A percentile compares a stretch with the other conserved stretches of the same genome.
phyloP scores from a whole-genome alignment of 176 grass and related monocot species.

The Luzula sylvatica region DNA sequence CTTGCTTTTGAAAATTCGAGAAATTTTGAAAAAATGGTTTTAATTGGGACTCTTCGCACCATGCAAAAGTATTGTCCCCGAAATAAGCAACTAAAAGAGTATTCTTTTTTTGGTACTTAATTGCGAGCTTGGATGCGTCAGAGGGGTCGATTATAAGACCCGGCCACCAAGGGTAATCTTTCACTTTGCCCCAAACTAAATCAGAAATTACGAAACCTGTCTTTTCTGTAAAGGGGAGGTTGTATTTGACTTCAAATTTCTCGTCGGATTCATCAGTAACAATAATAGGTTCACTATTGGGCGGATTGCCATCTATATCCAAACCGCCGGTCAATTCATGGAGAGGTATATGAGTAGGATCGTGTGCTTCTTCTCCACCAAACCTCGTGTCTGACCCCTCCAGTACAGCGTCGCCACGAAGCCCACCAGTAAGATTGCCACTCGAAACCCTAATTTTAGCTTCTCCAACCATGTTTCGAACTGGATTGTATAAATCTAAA shows the following conservation, averaged over 20 bases:
- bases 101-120: slow-evolving; percentile 62
- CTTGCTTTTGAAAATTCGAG: slow-evolving; percentile 81
- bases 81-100: slow-evolving; percentile 77
- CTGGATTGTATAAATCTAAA: too few species aligned
- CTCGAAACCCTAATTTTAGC: too few species aligned
- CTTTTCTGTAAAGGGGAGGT: slow-evolving; percentile 39
- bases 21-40: slow-evolving; percentile 73
- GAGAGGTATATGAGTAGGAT: slow-evolving; percentile 14
- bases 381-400: not conserved
- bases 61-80: slow-evolving; percentile 92
- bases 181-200: slow-evolving; percentile 97
- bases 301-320: slow-evolving; percentile 16
- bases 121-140: slow-evolving; percentile 72
- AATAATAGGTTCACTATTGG: too few species aligned
- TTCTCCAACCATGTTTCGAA: too few species aligned
- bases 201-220: slow-evolving; percentile 48
- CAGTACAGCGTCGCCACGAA: not conserved
- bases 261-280: too few species aligned
- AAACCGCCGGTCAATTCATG: slow-evolving; percentile 20
- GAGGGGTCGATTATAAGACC: slow-evolving; percentile 78
- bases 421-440: not conserved
- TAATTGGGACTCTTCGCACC: slow-evolving; percentile 86
- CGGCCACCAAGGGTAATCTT: slow-evolving; percentile 98
- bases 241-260: slow-evolving; percentile 42
- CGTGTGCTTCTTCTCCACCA: not conserved